Percentiles rank a stretch among this genome's conserved stretches.
Conservation (phyloP, 352 stramenopile species). For the Phytophthora sansomeana region DNA sequence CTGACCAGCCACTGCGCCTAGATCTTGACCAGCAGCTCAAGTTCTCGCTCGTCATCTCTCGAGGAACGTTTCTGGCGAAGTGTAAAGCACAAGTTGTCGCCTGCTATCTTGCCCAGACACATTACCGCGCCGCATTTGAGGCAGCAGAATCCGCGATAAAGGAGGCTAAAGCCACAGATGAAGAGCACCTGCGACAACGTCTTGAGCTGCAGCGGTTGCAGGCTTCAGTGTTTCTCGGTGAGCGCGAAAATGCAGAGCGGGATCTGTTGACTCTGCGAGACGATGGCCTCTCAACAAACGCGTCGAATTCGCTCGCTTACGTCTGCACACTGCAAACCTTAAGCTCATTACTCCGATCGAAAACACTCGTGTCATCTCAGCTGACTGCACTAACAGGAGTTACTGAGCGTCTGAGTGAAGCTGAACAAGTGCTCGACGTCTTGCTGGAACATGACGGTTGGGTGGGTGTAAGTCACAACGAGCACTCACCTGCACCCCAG, state of each 20-base stretch:
- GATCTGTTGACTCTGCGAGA: conserved; percentile 40
- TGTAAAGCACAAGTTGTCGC: conserved; percentile 48
- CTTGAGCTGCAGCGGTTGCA: conserved; percentile 53
- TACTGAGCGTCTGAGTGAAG: conserved; percentile 41
- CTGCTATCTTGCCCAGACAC: conserved; percentile 46
- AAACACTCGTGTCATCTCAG: conserved; percentile 32
- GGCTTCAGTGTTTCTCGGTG: conserved; percentile 49
- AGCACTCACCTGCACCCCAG: conserved; percentile 6
- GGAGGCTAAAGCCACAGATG: conserved; percentile 44
- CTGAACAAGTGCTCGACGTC: conserved; percentile 49
- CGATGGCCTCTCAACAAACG: conserved; percentile 25
- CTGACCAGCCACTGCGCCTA: conserved; percentile 15
- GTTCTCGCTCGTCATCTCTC: conserved; percentile 40
- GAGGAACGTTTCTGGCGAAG: conserved; percentile 47
- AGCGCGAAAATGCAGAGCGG: conserved; percentile 31
- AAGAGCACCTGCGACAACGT: conserved; percentile 52
- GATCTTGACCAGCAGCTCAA: conserved; percentile 52
- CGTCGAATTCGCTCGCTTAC: conserved; percentile 42
- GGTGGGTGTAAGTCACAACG: conserved; percentile 43
- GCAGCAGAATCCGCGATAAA: conserved; percentile 41
- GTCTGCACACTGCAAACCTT: conserved; percentile 48
- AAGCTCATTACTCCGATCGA: conserved; percentile 46
- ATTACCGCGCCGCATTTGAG: conserved; percentile 41
- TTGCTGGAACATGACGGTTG: conserved; percentile 67
- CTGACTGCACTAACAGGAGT: conserved; percentile 19